Conservation (phyloP, 169 alveolate species). For the Babesia caballi region DNA sequence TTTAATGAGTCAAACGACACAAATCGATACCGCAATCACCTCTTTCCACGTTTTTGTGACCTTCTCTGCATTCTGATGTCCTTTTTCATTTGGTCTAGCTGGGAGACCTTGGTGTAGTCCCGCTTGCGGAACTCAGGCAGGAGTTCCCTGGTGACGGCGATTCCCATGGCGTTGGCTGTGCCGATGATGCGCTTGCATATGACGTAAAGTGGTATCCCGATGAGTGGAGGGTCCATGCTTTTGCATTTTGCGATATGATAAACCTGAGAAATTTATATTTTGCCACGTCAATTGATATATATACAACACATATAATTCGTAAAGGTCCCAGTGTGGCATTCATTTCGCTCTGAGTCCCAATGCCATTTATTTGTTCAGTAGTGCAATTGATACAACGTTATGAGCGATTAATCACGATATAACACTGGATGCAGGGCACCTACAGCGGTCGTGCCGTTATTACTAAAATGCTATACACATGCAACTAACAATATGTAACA, state of each 20-base stretch:
- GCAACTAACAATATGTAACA: too few relatives aligned
- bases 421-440: too few relatives aligned
- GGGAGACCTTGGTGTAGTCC: conserved; percentile 77
- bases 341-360: too few relatives aligned
- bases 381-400: too few relatives aligned
- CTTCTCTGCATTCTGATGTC: conserved; percentile 70
- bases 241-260: conserved; percentile 84
- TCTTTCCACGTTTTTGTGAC: conserved; percentile 36
- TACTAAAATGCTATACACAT: too few relatives aligned
- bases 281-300: not conserved
- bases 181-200: conserved; percentile 68
- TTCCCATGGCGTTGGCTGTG: conserved; percentile 78
- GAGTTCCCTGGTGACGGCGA: conserved; percentile 72
- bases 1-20: too few relatives aligned
- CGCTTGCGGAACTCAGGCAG: conserved; percentile 78
- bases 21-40: not conserved
- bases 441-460: too few relatives aligned
- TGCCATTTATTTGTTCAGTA: too few relatives aligned
- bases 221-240: conserved; percentile 82
- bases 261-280: conserved; percentile 56
- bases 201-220: conserved; percentile 74
- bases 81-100: conserved; percentile 75
- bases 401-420: too few relatives aligned
- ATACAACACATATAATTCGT: too few relatives aligned
- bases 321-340: too few relatives aligned